Base-by-base conservation (phyloP, 495 filamentous ascomycete genomes). In the Cudoniella acicularis region DNA sequence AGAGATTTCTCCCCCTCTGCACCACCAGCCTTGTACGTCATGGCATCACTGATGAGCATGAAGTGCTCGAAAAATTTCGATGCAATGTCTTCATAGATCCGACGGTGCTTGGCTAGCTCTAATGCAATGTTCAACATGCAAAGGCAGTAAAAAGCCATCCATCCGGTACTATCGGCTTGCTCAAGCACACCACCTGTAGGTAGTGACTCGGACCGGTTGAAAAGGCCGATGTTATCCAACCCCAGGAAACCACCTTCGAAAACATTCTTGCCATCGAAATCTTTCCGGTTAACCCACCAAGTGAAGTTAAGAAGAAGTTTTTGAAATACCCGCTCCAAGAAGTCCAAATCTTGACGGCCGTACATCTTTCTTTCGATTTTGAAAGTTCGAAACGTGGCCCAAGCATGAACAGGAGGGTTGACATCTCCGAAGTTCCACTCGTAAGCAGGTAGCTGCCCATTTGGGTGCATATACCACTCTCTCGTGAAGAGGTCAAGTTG, bases 391-490 rank as follows among this genome's bases (percentile, higher is more conserved):
- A 98, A 98, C 0, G 89, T 87, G 10, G 93, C 87, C 93, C 93
- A 98, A 11, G 93, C 94, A 69, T 97, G 93, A 9, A 98, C 93
- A 0, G 93, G 93, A 8, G 93, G 93, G 67, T 98, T 97, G 55
- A 96, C 93, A 65, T 97, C 93, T 51, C 92, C 85, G 77, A 97
- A 98, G 69, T 98, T 97, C 93, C 93, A 98, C 72, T 98, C 94
- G 62, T 98, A 97, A 6, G 74, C 76, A 23, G 90, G 87, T 49
- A 97, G 77, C 72, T 98, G 93, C 46, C 93, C 93, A 66, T 98
- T 98, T 17, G 93, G 93, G 76, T 98, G 93, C 88, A 96, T 96
- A 77, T 98, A 98, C 93, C 93, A 97, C 75, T 97, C 93, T 59
- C 93, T 81, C 10, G 93, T 98, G 64, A 98, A 88, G 16, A 98